A percentile compares a stretch with the other conserved stretches of the same genome.
phyloP scores from a whole-genome alignment of 2,329 filamentous ascomycete species.

The Pleomassaria siparia region DNA sequence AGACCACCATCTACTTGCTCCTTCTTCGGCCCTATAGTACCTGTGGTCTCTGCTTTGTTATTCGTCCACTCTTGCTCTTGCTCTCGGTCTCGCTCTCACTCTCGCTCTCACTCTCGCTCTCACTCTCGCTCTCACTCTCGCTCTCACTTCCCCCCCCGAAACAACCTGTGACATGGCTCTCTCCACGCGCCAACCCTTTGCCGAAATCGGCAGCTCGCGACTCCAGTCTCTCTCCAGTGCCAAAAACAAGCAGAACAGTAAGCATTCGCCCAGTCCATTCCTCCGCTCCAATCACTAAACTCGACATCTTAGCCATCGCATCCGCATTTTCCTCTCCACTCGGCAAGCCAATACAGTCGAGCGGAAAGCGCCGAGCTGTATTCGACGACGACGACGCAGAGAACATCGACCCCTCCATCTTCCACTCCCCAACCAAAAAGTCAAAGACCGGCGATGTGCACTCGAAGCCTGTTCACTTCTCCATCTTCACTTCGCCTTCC shows the following conservation, averaged over 20 bases:
- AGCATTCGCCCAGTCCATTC: conserved; percentile 13
- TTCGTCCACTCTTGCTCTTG: not conserved
- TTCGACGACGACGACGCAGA: conserved; percentile 56
- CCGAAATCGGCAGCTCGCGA: conserved; percentile 68
- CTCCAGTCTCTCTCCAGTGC: conserved; percentile 71
- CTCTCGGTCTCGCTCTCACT: too few species aligned
- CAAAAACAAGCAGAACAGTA: conserved; percentile 74
- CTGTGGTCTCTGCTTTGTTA: not conserved
- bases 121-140: too few species aligned
- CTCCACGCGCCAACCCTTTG: conserved; percentile 71
- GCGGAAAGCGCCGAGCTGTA: conserved; percentile 51
- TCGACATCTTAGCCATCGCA: conserved; percentile 32
- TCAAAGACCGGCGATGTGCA: conserved; percentile 47
- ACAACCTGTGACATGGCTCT: conserved; percentile 32
- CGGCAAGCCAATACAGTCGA: conserved; percentile 32
- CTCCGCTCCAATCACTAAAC: conserved; percentile 21
- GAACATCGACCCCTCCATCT: conserved; percentile 59
- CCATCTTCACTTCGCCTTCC: conserved; percentile 34
- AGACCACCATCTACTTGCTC: not conserved
- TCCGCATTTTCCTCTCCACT: conserved; percentile 33
- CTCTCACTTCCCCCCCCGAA: too few species aligned
- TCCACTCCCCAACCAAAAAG: conserved; percentile 56
- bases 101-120: too few species aligned
- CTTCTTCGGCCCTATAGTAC: not conserved
- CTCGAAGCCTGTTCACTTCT: conserved; percentile 46